phyloP scores from a whole-genome alignment of 148 eudicot species.

The Rhododendron mucronatum region DNA sequence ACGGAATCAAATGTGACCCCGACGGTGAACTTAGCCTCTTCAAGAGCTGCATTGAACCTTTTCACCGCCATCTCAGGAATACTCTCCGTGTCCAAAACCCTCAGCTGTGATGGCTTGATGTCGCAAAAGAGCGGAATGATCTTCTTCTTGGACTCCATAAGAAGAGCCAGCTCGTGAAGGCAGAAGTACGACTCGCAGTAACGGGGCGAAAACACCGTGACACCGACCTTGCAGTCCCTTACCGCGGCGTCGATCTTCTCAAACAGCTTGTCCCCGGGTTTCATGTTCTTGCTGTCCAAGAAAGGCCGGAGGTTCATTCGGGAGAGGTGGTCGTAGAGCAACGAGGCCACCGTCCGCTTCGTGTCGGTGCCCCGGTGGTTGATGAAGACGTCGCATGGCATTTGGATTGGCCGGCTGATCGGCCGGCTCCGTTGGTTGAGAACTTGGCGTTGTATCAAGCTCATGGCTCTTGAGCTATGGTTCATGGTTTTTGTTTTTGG shows the following conservation, averaged over 20 bases:
- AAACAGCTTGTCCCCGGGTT: conserved; percentile 25
- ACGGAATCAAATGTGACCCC: conserved; percentile 20
- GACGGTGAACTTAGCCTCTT: conserved; percentile 26
- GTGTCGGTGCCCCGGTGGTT: conserved; percentile 24
- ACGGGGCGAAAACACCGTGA: conserved; percentile 19
- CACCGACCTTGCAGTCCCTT: conserved; percentile 16
- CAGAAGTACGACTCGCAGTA: conserved; percentile 24
- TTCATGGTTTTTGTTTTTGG: conserved; percentile 10
- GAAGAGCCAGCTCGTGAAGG: conserved; percentile 23
- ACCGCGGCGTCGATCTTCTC: conserved; percentile 20
- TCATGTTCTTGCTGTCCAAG: conserved; percentile 31
- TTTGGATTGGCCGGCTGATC: background rate
- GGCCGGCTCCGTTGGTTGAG: background rate
- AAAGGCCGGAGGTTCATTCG: conserved; percentile 17
- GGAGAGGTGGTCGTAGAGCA: conserved; percentile 20
- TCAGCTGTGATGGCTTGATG: conserved; percentile 20
- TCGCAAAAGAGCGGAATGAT: conserved; percentile 23
- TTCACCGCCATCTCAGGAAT: background rate
- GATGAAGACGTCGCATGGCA: conserved; percentile 18
- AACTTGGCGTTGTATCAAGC: conserved; percentile 12
- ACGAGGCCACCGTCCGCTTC: conserved; percentile 18
- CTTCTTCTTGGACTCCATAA: conserved; percentile 23
- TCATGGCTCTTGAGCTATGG: conserved; percentile 7
- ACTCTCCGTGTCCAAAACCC: background rate
- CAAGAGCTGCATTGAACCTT: conserved; percentile 21